phyloP scores from a whole-genome alignment of 2,329 filamentous ascomycete genomes.

The Metarhizium guizhouense region DNA sequence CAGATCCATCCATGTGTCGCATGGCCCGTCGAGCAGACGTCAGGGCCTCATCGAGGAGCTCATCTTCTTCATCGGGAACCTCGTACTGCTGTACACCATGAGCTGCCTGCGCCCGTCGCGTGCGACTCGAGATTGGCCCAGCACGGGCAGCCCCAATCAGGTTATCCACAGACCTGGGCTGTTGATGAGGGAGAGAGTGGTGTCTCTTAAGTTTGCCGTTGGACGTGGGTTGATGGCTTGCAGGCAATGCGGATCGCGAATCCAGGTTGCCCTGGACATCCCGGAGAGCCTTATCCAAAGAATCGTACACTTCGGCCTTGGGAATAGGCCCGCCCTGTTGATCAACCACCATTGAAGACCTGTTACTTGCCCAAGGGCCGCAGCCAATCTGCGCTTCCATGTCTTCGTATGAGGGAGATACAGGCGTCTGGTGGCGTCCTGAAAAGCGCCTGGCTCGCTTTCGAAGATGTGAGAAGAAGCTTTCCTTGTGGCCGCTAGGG shows the following conservation, averaged over 20 bases:
- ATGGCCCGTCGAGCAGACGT: conserved; percentile 68
- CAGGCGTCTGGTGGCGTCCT: conserved; percentile 75
- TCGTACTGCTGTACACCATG: conserved; percentile 82
- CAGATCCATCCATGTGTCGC: conserved; percentile 54
- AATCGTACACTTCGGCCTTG: conserved; percentile 50
- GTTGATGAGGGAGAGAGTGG: conserved; percentile 55
- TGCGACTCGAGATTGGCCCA: conserved; percentile 67
- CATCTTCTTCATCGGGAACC: conserved; percentile 91
- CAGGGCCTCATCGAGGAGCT: conserved; percentile 83
- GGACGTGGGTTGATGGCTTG: conserved; percentile 38
- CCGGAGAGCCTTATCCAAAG: conserved; percentile 48
- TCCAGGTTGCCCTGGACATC: conserved; percentile 45
- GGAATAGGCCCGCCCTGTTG: conserved; percentile 38
- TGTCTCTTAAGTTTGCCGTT: conserved; percentile 52
- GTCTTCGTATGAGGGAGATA: conserved; percentile 74
- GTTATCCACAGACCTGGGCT: conserved; percentile 56
- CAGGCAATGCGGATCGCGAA: conserved; percentile 38
- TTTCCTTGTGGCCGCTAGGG: conserved; percentile 75
- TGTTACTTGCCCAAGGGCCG: conserved; percentile 77
- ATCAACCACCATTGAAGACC: conserved; percentile 76
- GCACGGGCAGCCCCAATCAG: conserved; percentile 45
- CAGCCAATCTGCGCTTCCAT: conserved; percentile 89
- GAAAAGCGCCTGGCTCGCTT: conserved; percentile 91
- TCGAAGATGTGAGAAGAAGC: conserved; percentile 94
- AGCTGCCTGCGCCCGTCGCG: conserved; percentile 63